These are phyloP conservation scores for Notholithocarpus densiflorus DNA, from an alignment of 306 rosid genomes.

Conservation along the genomic window DNA sequence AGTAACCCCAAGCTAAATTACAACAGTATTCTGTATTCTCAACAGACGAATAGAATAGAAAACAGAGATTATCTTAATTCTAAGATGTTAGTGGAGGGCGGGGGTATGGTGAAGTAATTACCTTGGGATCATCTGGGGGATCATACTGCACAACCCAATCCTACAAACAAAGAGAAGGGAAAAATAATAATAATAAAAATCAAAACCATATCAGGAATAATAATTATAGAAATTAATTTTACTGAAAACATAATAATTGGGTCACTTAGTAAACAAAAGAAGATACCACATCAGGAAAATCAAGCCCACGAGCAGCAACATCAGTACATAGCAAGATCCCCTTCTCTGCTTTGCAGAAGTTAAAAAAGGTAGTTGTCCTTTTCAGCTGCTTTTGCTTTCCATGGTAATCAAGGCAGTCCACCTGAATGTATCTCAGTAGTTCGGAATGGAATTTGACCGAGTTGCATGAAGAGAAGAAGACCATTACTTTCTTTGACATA, in stretches of 20 bases:
- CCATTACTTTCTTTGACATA: constrained; percentile 84
- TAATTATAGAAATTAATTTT: background rate
- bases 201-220: background rate
- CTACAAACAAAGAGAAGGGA: constrained; percentile 39
- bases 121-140: constrained; percentile 99
- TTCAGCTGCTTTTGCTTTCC: constrained; percentile 94
- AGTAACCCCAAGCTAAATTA: constrained; percentile 12
- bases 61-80: background rate
- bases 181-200: background rate
- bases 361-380: constrained; percentile 46
- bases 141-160: constrained; percentile 99
- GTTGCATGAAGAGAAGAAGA: constrained; percentile 94
- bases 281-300: constrained; percentile 3
- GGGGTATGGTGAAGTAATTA: constrained; percentile 14
- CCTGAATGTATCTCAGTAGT: constrained; percentile 62
- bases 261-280: background rate
- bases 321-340: no score
- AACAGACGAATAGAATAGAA: constrained; percentile 1
- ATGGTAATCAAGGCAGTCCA: constrained; percentile 79
- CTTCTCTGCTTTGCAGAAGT: no score
- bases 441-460: constrained; percentile 90
- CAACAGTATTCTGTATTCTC: background rate
- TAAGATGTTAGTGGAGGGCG: background rate
- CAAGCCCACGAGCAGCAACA: constrained; percentile 6
- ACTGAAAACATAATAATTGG: no score